Evolutionary conservation across 345 rosid genomes (phyloP), one percentile per base, ranked within the genome.

Genomic region (Nasturtium officinale): DNA sequence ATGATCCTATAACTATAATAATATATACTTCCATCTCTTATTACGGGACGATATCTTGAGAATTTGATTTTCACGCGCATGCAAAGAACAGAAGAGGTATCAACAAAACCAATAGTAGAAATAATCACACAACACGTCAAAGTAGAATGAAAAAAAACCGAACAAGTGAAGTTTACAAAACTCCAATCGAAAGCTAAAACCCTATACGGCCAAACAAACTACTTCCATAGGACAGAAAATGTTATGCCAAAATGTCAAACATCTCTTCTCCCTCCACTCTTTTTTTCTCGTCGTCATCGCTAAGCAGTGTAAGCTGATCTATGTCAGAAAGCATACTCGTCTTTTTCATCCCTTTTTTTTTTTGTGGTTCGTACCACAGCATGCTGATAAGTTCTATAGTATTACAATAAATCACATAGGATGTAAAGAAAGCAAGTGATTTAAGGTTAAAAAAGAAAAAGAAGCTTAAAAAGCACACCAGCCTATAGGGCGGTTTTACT

Each of bases 261-360:
- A 72, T 53, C 62, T 67, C 72, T 42, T 67, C 61, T 42, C 32
- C 37, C 69, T 72, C 56, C 47, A 7, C 33, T 47, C 29, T 26
- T 25, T 26, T 25, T 50, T 68, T 37, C 7, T 13, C 40, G 25
- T 48, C 18, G 67, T 70, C 70, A 63, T 72, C 18, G 56, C 72
- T 74, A 74, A 46, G 77, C 64, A 56, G 72, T 64, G 71, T 73
- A 64, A 56, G 59, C 71, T 57, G 29, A 65, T 74, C 78, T 74
- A 74, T 65, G 78, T 74, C 78, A 75, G 73, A 75, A 67, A 38
- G 37, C 78, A 59, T 38, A 74, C 73, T 59, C 55, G 38, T 75
- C 38, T 29, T 28, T 54, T 28, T 26, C 58, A 53, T 53, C 37
- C 60, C 15, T 42, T 42, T 42, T 42, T 42, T 23, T 23, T 23